A percentile compares a stretch with the other conserved stretches of the same genome.
Evolutionary conservation across 768 basidiomycete genomes (phyloP).

Genomic region (Boletales sp.): DNA sequence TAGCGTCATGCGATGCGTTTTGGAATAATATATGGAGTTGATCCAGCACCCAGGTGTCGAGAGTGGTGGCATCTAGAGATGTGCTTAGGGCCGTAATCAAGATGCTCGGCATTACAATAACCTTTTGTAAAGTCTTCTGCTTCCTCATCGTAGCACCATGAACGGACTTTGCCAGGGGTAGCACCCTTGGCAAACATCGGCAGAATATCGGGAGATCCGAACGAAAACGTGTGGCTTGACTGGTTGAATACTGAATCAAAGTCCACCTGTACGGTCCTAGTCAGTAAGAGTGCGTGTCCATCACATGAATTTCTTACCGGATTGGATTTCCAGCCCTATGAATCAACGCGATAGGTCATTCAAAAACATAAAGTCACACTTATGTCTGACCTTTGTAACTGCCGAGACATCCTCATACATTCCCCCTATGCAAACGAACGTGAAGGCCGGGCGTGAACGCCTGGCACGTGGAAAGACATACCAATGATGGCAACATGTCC

Average conservation of each 20-base stretch:
- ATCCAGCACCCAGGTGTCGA: slow-evolving; percentile 80
- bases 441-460: not conserved
- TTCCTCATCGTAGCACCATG: slow-evolving; percentile 74
- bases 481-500: slow-evolving; percentile 90
- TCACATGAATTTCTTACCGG: slow-evolving; percentile 43
- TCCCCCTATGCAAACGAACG: slow-evolving; percentile 47
- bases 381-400: slow-evolving; percentile 64
- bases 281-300: not conserved
- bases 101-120: slow-evolving; percentile 12
- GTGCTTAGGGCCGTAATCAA: not conserved
- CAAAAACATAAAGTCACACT: not conserved
- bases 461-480: slow-evolving; percentile 20
- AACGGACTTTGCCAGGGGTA: slow-evolving; percentile 60
- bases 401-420: slow-evolving; percentile 93
- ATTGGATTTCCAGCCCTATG: slow-evolving; percentile 82
- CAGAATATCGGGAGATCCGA: slow-evolving; percentile 85
- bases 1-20: slow-evolving; percentile 56
- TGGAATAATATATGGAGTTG: slow-evolving; percentile 57
- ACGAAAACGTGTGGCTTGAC: slow-evolving; percentile 72
- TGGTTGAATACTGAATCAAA: slow-evolving; percentile 90
- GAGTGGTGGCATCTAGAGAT: slow-evolving; percentile 60
- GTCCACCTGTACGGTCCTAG: slow-evolving; percentile 42
- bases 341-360: slow-evolving; percentile 1
- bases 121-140: slow-evolving; percentile 89
- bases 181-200: slow-evolving; percentile 86